Evolutionary conservation across 306 rosid species (phyloP).

Genomic region (Erythrophleum fordii): DNA sequence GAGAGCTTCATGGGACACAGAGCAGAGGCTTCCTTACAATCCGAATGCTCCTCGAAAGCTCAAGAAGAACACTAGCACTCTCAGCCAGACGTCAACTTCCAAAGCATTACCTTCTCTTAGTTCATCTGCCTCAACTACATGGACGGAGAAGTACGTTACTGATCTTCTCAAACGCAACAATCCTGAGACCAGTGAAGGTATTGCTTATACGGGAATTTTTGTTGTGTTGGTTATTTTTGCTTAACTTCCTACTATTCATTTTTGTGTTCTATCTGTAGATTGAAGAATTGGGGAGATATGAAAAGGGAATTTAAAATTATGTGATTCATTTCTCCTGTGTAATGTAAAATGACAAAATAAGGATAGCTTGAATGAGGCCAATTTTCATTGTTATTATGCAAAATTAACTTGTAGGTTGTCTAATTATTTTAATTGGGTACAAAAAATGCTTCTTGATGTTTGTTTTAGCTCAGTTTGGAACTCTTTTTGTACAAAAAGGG

Average conservation of each 20-base stretch:
- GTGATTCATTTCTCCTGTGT: neutral
- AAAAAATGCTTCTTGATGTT: neutral
- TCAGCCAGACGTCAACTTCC: neutral
- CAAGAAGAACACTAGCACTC: conserved; percentile 42
- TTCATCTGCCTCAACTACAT: conserved; percentile 20
- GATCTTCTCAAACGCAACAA: conserved; percentile 69
- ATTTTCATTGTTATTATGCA: neutral
- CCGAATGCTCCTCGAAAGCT: conserved; percentile 83
- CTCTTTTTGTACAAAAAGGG: neutral
- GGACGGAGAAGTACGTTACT: conserved; percentile 28
- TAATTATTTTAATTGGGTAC: neutral
- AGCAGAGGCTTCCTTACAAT: conserved; percentile 59
- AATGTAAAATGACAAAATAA: neutral
- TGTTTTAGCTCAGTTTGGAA: neutral
- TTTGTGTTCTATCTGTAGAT: neutral
- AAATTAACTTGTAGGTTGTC: neutral
- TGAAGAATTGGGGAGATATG: neutral
- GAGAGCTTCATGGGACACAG: conserved; percentile 77
- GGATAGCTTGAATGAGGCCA: neutral
- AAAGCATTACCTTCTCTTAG: conserved; percentile 39
- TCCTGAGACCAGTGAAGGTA: conserved; percentile 48
- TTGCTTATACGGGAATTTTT: neutral
- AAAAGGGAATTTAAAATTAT: neutral
- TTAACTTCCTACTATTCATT: neutral
- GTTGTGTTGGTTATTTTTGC: neutral